These are phyloP conservation scores for Sarcomyxa edulis DNA, from an alignment of 768 basidiomycete species.

Conservation along the genomic window DNA sequence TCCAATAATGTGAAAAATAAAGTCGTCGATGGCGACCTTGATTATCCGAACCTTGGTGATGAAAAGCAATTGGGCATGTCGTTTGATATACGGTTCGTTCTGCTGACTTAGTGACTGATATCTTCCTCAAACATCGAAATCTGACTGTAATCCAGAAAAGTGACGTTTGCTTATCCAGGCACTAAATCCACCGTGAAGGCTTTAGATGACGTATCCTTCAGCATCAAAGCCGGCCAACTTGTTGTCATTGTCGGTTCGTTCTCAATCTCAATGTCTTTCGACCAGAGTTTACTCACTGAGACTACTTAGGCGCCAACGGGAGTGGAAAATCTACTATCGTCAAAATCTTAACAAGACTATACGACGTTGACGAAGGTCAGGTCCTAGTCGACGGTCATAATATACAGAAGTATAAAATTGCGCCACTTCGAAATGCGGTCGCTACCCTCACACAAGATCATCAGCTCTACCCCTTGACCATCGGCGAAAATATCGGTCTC, in stretches of 20 bases:
- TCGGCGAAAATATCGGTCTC: slow-evolving; percentile 37
- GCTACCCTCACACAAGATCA: slow-evolving; percentile 47
- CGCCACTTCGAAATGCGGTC: slow-evolving; percentile 37
- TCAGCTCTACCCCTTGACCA: slow-evolving; percentile 39
- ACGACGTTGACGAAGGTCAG: slow-evolving; percentile 37
- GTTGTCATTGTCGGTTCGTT: slow-evolving; percentile 57
- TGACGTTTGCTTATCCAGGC: slow-evolving; percentile 49
- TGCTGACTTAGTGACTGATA: no score
- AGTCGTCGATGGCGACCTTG: slow-evolving; percentile 18
- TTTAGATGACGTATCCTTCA: slow-evolving; percentile 34
- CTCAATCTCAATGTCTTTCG: no score
- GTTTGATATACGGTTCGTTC: slow-evolving; percentile 20
- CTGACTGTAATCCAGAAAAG: slow-evolving; percentile 29
- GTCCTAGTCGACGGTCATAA: slow-evolving; percentile 38
- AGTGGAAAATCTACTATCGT: slow-evolving; percentile 51
- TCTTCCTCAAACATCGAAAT: background rate
- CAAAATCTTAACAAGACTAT: slow-evolving; percentile 44
- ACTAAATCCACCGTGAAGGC: slow-evolving; percentile 27
- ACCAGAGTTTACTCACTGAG: no score
- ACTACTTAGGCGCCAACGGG: no score
- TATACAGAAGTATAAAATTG: slow-evolving; percentile 28
- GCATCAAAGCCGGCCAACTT: slow-evolving; percentile 39
- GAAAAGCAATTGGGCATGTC: slow-evolving; percentile 19
- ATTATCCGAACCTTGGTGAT: slow-evolving; percentile 16
- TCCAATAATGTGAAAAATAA: slow-evolving; percentile 14